Evolutionary conservation across 129 eudicot genomes (phyloP).

Genomic region (Ambrosia trifida): DNA sequence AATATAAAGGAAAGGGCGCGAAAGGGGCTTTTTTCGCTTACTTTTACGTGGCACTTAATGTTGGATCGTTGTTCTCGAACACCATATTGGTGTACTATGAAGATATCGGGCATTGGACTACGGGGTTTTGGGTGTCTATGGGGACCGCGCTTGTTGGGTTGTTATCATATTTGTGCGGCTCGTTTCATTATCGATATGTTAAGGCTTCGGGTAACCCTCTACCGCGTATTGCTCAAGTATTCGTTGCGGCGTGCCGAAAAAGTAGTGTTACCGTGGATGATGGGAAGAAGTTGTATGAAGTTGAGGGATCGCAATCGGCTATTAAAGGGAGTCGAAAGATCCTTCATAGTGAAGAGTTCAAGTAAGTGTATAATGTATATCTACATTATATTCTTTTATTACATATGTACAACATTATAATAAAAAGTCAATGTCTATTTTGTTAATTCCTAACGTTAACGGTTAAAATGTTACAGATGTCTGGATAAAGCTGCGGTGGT

Average conservation of each 20-base stretch:
- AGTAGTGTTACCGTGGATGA: conserved; percentile 30
- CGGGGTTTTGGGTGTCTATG: conserved; percentile 74
- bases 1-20: conserved; percentile 33
- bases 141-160: conserved; percentile 55
- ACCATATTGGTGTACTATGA: conserved; percentile 75
- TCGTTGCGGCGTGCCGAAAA: conserved; percentile 63
- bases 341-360: conserved; percentile 54
- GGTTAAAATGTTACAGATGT: conserved; percentile 31
- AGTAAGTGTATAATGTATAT: conserved; percentile 35
- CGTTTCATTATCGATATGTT: conserved; percentile 53
- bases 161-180: conserved; percentile 46
- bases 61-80: conserved; percentile 80
- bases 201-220: conserved; percentile 77
- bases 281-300: conserved; percentile 53
- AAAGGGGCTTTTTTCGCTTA: conserved; percentile 65
- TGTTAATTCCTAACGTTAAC: background rate
- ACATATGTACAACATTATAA: background rate
- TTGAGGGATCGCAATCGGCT: conserved; percentile 62
- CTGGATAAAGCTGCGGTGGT: conserved; percentile 75
- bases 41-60: conserved; percentile 81
- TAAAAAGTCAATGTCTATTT: background rate
- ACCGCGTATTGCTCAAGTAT: conserved; percentile 77
- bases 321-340: conserved; percentile 89
- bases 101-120: conserved; percentile 73
- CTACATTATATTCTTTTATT: background rate